phyloP scores from a whole-genome alignment of 176 grass and related monocot genomes.

The Thalia dealbata region DNA sequence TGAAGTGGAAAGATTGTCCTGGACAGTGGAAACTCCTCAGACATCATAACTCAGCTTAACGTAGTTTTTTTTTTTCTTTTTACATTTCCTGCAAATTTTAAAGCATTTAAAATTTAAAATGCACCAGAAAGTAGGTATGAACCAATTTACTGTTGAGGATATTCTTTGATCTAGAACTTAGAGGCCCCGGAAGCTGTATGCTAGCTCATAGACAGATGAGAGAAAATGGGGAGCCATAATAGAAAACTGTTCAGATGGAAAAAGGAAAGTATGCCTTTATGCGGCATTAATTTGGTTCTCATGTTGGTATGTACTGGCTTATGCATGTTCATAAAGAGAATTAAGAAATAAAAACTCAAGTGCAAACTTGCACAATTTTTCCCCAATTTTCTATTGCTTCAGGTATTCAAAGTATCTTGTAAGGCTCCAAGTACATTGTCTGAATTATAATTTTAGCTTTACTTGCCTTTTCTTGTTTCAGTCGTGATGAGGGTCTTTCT shows the following conservation, averaged over 20 bases:
- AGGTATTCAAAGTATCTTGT: too few species aligned
- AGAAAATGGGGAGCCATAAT: background rate
- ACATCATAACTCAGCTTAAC: background rate
- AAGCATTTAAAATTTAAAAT: background rate
- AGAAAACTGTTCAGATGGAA: background rate
- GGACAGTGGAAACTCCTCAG: too few species aligned
- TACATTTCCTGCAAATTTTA: too few species aligned
- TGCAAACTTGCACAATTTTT: background rate
- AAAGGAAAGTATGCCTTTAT: background rate
- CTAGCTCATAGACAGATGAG: background rate
- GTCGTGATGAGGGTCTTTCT: too few species aligned
- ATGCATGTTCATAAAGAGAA: background rate
- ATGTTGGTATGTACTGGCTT: background rate
- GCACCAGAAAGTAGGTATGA: background rate
- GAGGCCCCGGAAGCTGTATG: background rate
- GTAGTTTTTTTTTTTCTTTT: background rate
- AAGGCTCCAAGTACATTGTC: too few species aligned
- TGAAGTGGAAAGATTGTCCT: background rate
- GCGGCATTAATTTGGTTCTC: background rate
- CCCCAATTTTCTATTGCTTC: too few species aligned
- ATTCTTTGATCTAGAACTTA: background rate
- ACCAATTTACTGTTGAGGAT: background rate
- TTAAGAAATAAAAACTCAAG: background rate
- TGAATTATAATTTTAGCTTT: too few species aligned
- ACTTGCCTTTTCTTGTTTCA: too few species aligned